phyloP scores from a whole-genome alignment of 176 grass and related monocot genomes.

The Aegilops bicornis region DNA sequence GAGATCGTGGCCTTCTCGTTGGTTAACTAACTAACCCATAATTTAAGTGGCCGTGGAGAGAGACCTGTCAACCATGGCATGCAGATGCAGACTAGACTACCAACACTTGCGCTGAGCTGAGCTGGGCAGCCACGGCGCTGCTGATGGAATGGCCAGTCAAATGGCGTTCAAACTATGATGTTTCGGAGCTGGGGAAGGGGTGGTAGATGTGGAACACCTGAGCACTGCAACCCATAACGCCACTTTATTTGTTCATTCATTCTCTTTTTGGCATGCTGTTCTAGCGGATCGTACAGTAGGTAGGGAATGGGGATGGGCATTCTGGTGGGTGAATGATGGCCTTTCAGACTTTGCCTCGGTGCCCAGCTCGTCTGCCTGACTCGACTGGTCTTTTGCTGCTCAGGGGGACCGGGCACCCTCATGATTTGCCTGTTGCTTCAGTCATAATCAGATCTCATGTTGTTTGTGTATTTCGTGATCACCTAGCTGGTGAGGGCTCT shows the following conservation, averaged over 20 bases:
- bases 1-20: constrained; percentile 15
- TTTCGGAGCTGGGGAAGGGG: not conserved
- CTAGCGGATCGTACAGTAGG: constrained; percentile 21
- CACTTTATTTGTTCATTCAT: not conserved
- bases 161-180: not conserved
- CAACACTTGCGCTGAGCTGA: not conserved
- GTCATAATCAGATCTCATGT: constrained; percentile 35
- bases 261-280: constrained; percentile 26
- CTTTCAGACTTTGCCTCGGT: constrained; percentile 5
- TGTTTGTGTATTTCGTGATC: constrained; percentile 26
- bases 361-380: not conserved
- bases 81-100: not conserved
- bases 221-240: not conserved
- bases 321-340: constrained; percentile 29
- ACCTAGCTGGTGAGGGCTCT: constrained; percentile 26
- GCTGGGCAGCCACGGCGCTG: not conserved
- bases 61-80: constrained; percentile 25
- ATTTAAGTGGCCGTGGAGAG: constrained; percentile 34
- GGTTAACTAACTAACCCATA: constrained; percentile 26
- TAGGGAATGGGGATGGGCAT: constrained; percentile 10
- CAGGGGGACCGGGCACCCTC: constrained; percentile 19
- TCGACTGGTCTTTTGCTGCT: constrained; percentile 12
- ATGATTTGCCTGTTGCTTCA: constrained; percentile 40
- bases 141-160: not conserved
- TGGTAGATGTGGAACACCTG: constrained; percentile 10